These are phyloP conservation scores for Termitomyces sp. DNA, from an alignment of 768 basidiomycete species.

Conservation along the genomic window DNA sequence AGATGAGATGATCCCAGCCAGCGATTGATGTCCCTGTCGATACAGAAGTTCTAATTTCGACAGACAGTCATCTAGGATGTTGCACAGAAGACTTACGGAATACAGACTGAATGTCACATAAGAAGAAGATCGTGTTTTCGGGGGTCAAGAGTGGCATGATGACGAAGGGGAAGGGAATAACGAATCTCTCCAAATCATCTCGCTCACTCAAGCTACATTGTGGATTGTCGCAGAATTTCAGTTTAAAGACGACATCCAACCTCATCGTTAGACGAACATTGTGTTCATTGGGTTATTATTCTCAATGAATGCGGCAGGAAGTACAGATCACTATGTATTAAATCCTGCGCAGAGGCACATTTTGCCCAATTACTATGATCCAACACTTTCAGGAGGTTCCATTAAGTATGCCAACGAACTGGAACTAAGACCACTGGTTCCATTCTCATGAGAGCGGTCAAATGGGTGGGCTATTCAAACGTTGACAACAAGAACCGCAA, in stretches of 20 bases:
- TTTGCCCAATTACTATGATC: no score
- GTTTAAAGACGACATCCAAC: no score
- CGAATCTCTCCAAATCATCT: no score
- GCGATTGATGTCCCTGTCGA: slow-evolving; percentile 11
- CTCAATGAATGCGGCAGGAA: neutral
- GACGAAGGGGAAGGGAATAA: neutral
- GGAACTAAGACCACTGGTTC: slow-evolving; percentile 10
- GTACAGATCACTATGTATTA: no score
- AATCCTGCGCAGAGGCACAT: no score
- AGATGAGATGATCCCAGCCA: slow-evolving; percentile 17
- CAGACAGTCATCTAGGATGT: neutral
- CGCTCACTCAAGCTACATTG: no score
- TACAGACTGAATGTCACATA: slow-evolving; percentile 16
- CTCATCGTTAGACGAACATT: no score
- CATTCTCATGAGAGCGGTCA: slow-evolving; percentile 46
- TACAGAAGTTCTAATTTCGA: neutral
- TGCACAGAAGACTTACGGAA: slow-evolving; percentile 13
- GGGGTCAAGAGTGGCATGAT: slow-evolving; percentile 16
- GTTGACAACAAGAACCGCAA: slow-evolving; percentile 77
- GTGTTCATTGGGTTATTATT: no score
- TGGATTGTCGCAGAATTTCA: no score
- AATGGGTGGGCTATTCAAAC: slow-evolving; percentile 66
- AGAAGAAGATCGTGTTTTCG: slow-evolving; percentile 14
- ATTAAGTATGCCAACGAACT: no score
- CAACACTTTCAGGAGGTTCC: no score